Evolutionary conservation across 2,329 filamentous ascomycete genomes (phyloP).

Genomic region (Westerdykella aurantiaca): DNA sequence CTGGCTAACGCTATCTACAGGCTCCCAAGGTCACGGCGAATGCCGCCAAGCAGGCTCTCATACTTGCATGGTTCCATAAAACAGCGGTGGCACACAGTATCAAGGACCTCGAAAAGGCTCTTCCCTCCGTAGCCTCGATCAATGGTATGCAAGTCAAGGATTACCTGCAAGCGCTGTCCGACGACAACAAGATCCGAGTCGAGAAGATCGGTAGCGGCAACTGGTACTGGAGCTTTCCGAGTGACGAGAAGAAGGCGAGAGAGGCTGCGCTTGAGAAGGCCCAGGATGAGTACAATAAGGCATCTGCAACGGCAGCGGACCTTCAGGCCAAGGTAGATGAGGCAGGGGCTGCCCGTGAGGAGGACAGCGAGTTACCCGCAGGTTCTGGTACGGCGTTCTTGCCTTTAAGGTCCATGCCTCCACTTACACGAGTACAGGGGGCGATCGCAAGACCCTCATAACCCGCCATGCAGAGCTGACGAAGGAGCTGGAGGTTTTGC

Average conservation of each 20-base stretch:
- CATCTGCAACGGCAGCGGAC: constrained; percentile 29
- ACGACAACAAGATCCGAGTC: constrained; percentile 57
- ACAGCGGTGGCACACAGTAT: constrained; percentile 58
- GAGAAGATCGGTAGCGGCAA: constrained; percentile 68
- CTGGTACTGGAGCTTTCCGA: constrained; percentile 65
- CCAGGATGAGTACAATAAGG: constrained; percentile 36
- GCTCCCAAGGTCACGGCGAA: constrained; percentile 54
- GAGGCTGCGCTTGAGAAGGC: constrained; percentile 37
- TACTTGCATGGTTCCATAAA: constrained; percentile 55
- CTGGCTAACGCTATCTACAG: constrained; percentile 16
- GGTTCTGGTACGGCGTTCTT: constrained; percentile 17
- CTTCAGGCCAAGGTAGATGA: constrained; percentile 38
- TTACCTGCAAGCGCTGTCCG: constrained; percentile 56
- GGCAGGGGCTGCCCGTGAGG: constrained; percentile 33
- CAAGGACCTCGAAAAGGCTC: constrained; percentile 61
- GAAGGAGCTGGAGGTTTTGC: constrained; percentile 35
- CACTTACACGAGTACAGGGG: constrained; percentile 12
- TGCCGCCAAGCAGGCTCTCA: constrained; percentile 52
- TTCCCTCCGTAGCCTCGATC: constrained; percentile 58
- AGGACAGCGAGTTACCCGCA: constrained; percentile 36
- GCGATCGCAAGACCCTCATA: constrained; percentile 36
- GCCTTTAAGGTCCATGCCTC: too few relatives aligned
- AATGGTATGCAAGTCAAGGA: constrained; percentile 64
- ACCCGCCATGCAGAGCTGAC: constrained; percentile 31
- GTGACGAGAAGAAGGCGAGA: constrained; percentile 49